These are phyloP conservation scores for Russula virescens DNA, from an alignment of 768 basidiomycete genomes.

Conservation along the genomic window DNA sequence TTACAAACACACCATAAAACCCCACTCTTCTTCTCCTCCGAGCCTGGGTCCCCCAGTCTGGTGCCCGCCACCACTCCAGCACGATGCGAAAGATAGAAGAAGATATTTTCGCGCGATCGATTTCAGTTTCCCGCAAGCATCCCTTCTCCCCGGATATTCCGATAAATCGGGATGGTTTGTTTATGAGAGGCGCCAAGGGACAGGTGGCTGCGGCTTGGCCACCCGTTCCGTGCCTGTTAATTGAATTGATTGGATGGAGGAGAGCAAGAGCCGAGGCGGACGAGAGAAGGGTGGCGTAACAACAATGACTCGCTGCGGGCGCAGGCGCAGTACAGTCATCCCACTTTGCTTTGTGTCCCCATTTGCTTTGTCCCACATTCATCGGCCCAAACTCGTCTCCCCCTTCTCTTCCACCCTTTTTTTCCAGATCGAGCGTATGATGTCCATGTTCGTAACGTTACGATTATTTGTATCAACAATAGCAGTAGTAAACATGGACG, in stretches of 20 bases:
- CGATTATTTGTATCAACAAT: slow-evolving; percentile 9
- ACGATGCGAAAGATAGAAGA: slow-evolving; percentile 6
- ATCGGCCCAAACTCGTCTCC: background rate
- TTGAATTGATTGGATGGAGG: background rate
- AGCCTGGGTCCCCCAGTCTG: too few species aligned
- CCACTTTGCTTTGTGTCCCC: background rate
- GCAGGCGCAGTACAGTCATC: background rate
- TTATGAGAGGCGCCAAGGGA: background rate
- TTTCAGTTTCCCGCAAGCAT: background rate
- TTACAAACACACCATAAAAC: too few species aligned
- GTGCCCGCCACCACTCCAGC: slow-evolving; percentile 10
- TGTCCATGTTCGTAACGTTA: slow-evolving; percentile 14
- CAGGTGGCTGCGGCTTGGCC: background rate
- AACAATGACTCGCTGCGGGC: background rate
- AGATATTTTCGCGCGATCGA: background rate
- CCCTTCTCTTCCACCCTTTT: background rate
- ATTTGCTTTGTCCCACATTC: too few species aligned
- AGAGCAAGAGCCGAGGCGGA: too few species aligned
- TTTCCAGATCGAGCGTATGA: background rate
- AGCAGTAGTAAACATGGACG: slow-evolving; percentile 6
- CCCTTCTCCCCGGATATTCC: too few species aligned
- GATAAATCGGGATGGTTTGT: background rate
- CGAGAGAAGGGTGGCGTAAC: background rate
- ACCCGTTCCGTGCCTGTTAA: background rate
- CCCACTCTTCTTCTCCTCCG: too few species aligned